Conservation (phyloP, 352 stramenopile species). For the Pythium coloratum region DNA sequence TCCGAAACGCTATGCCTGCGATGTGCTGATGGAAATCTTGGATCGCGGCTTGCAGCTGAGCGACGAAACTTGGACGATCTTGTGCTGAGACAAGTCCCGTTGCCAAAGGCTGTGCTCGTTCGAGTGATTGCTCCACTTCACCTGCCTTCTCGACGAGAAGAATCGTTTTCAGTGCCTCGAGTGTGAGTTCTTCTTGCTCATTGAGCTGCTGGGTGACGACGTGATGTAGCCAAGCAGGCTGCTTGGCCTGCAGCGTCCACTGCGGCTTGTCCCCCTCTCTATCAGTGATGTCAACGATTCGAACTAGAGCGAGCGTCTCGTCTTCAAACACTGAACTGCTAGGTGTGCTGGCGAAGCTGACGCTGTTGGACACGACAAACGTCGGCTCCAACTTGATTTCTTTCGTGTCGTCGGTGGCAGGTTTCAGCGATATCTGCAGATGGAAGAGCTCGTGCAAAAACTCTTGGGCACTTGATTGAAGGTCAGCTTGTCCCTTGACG, state of each 20-base stretch:
- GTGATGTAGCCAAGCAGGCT: conserved; percentile 15
- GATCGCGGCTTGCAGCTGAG: conserved; percentile 12
- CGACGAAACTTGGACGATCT: conserved; percentile 7
- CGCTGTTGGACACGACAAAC: neutral
- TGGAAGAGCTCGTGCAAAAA: conserved; percentile 3
- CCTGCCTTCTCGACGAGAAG: conserved; percentile 6
- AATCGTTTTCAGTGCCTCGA: conserved; percentile 3
- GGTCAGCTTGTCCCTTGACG: neutral
- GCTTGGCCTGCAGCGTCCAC: conserved; percentile 7
- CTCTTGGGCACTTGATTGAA: neutral
- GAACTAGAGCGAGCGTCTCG: neutral
- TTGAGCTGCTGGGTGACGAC: conserved; percentile 18
- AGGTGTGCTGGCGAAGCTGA: neutral
- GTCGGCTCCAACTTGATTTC: neutral
- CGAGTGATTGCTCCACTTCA: conserved; percentile 17
- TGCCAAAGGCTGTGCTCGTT: conserved; percentile 13
- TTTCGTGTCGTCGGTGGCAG: conserved; percentile 13
- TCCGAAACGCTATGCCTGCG: conserved; percentile 21
- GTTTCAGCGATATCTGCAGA: conserved; percentile 1
- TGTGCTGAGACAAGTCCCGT: conserved; percentile 14
- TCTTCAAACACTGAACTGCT: conserved; percentile 1
- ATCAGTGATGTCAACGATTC: neutral
- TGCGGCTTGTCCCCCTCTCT: neutral
- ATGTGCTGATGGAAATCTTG: conserved; percentile 24
- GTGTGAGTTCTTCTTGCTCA: conserved; percentile 15